Percentiles rank a stretch among this genome's conserved stretches.
These are phyloP conservation scores for Chrysoporthe deuterocubensis DNA, from an alignment of 2,329 filamentous ascomycete species.

Conservation along the genomic window DNA sequence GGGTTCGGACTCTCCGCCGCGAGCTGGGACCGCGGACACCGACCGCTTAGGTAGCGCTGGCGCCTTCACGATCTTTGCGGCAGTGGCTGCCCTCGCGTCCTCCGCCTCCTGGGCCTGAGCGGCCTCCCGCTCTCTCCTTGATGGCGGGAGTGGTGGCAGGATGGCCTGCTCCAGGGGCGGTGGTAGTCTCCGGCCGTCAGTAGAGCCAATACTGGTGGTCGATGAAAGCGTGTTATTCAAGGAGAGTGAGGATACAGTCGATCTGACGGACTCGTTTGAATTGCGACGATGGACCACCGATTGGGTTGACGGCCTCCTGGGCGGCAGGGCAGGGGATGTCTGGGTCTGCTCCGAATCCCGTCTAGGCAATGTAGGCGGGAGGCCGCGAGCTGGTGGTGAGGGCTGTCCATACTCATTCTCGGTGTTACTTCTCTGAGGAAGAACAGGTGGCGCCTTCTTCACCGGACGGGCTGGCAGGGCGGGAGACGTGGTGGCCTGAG, in stretches of 20 bases:
- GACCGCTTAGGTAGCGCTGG: slow-evolving; percentile 45
- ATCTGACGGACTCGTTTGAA: slow-evolving; percentile 63
- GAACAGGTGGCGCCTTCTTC: slow-evolving; percentile 39
- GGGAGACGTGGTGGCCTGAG: slow-evolving; percentile 40
- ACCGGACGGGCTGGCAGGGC: slow-evolving; percentile 44
- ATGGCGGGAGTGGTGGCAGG: slow-evolving; percentile 61
- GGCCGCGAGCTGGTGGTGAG: slow-evolving; percentile 36
- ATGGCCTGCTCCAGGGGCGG: slow-evolving; percentile 60
- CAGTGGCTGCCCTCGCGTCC: slow-evolving; percentile 36
- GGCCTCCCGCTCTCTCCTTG: slow-evolving; percentile 55
- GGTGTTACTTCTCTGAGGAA: slow-evolving; percentile 45
- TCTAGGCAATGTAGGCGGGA: slow-evolving; percentile 43
- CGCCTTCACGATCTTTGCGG: slow-evolving; percentile 32
- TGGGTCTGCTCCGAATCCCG: slow-evolving; percentile 42
- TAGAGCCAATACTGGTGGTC: slow-evolving; percentile 41
- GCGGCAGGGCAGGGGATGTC: slow-evolving; percentile 53
- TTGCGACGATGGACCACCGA: slow-evolving; percentile 50
- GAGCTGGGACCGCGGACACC: slow-evolving; percentile 40
- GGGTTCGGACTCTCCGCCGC: slow-evolving; percentile 30
- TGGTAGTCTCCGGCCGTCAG: slow-evolving; percentile 57
- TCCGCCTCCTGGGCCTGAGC: slow-evolving; percentile 45
- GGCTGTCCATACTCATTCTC: slow-evolving; percentile 26
- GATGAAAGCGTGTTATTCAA: slow-evolving; percentile 51
- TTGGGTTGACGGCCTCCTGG: slow-evolving; percentile 53
- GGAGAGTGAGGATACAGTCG: slow-evolving; percentile 57